Base-by-base conservation (phyloP, 2,329 filamentous ascomycete genomes). In the Metarhizium brunneum region DNA sequence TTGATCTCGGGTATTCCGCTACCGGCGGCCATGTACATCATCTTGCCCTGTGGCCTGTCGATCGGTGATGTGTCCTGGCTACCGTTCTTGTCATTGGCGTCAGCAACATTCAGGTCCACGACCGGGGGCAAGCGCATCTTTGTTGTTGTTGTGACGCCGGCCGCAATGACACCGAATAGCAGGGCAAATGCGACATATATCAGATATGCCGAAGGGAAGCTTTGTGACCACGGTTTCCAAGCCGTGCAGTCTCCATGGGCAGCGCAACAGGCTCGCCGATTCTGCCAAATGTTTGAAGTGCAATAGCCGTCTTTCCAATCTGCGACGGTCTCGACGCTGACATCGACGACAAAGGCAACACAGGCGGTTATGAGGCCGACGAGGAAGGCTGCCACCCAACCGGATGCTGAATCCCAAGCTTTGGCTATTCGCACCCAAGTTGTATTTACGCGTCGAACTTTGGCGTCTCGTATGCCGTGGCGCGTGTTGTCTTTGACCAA, bases 1-100 rank as follows among this genome's bases (percentile, higher is more conserved):
- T 84, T 84, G 69, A 84, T 83, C 65, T 84, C 81, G 0, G 81
- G 81, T 38, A 84, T 83, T 0, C 81, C 81, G 57, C 73, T 77
- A 6, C 81, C 81, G 38, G 79, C 76, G 3, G 79, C 79, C 76
- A 83, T 79, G 61, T 81, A 83, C 71, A 83, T 81, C 4, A 66
- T 70, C 63, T 83, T 83, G 0, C 74, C 76, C 29, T 43, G 47
- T 16, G 20, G 25, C 13, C 29, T 11, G 16, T 45, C 29, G n/a
- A 25, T 10, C 55, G 2, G 56, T n/a, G 14, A 58, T 6, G 61
- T 62, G 1, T 35, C 32, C 7, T 35, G 10, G 32, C 58, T 56
- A 11, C 56, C 59, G 6, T 58, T 56, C n/a, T 53, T 56, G 7
- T 45, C 18, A 6, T 29, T 43, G 16, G 3, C 13, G 10, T 29